Percentiles rank a stretch among this genome's conserved stretches.
Evolutionary conservation across 2,329 filamentous ascomycete genomes (phyloP).

Genomic region (Aureobasidium sp.): DNA sequence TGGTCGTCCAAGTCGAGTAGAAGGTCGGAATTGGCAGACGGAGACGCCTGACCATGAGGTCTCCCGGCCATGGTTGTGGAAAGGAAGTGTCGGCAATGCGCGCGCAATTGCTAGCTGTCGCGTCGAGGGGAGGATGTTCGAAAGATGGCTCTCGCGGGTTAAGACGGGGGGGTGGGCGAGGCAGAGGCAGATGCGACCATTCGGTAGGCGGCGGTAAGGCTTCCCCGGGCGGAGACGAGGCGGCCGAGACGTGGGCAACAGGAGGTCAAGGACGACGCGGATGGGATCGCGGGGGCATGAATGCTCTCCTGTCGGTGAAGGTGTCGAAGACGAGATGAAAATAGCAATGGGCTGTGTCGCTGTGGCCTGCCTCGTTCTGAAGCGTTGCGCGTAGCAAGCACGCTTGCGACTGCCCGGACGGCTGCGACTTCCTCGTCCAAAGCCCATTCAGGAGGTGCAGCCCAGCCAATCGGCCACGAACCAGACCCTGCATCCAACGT

Average conservation of each 20-base stretch:
- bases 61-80: slow-evolving; percentile 41
- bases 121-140: not conserved
- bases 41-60: slow-evolving; percentile 43
- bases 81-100: not conserved
- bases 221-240: not conserved
- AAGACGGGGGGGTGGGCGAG: not conserved
- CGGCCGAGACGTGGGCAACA: not conserved
- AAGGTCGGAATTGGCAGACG: slow-evolving; percentile 35
- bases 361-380: not conserved
- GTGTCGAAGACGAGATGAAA: not conserved
- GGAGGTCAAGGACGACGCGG: not conserved
- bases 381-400: not conserved
- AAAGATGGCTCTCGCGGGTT: not conserved
- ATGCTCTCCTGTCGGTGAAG: not conserved
- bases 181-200: slow-evolving; percentile 13
- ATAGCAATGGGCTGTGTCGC: slow-evolving; percentile 6
- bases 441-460: not conserved
- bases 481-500: too few species aligned
- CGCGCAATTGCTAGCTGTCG: not conserved
- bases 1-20: slow-evolving; percentile 64
- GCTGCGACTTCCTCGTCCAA: not conserved
- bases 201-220: slow-evolving; percentile 5
- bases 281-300: not conserved
- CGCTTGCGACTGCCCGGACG: not conserved
- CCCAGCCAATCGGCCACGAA: not conserved